Evolutionary conservation across 2,329 filamentous ascomycete species (phyloP), one percentile per base, ranked within the genome.

Genomic region (Pseudopyrenochaeta lycopersici): DNA sequence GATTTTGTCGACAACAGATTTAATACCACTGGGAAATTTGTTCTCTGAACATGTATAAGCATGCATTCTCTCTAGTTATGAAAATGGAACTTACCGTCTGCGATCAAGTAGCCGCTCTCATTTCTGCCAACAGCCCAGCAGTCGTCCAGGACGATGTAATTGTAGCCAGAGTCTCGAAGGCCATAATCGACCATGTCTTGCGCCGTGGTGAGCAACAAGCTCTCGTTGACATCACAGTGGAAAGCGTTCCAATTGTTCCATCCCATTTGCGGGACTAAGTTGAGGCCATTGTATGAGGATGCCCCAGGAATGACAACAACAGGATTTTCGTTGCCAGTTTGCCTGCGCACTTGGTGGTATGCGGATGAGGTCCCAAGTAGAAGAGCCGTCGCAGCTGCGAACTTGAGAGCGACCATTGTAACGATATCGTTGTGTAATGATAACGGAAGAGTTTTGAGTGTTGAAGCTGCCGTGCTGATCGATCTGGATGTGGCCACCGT

Each of bases 141-240:
- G 59, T 85, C 82, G 58, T 85, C 82, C 1, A 84, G 71, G 32
- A 81, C 72, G 36, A 84, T 77, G 58, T 84, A 83, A 52, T 81
- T 70, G 62, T 83, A 83, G 27, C 81, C 81, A 7, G 78, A 58
- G 54, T 83, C 81, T 29, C 79, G 74, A 30, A 84, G 65, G 4
- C 82, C 81, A 41, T 74, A 72, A 29, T 79, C 69, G 15, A 81
- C 68, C 49, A 83, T 75, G 40, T 77, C 67, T 31, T 77, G 69
- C 0, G 82, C 81, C 0, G 81, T 82, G 7, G 72, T 74, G 46
- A 84, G 67, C 32, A 84, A 68, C 42, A 82, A 72, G 14, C 73
- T 70, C 44, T 81, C 78, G 47, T 77, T 72, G 33, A 84, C 76
- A 49, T 82, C 71, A 62, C 82, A 83, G 7, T 31, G 35, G 52